Evolutionary conservation across 306 rosid genomes (phyloP), one percentile per base, ranked within the genome.

Genomic region (Leucaena leucocephala): DNA sequence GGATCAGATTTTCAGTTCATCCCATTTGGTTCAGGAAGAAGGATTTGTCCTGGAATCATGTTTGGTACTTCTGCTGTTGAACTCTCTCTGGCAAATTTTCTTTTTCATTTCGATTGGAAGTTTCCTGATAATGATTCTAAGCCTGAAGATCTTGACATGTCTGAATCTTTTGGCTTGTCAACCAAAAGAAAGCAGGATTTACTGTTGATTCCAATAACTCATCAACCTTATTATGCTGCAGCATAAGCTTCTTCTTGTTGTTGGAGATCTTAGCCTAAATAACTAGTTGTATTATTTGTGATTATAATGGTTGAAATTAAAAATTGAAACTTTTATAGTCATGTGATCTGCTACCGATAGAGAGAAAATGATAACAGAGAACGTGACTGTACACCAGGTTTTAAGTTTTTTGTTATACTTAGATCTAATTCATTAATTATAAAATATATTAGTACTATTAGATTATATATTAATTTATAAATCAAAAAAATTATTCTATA

Each of bases 41-140:
- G 83, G 36, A 48, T 63, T 0, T 49, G 78, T 34, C 48, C 74
- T 0, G 74, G 78, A 49, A 59, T 72, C 3, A 8, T 82, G 45
- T 80, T 84, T 59, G 82, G 74, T 19, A 42, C 50, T 46, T 57
- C 33, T 14, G 45, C 11, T 34, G 69, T 84, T 80, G 87, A 84
- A 77, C 45, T 71, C 44, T 52, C 68, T 17, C 43, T 84, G 7
- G 82, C 82, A 38, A 80, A 72, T 67, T 52, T 77, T 57, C 67
- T 84, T 42, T 80, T 80, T 15, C 87, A 84, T 72, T 80, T 84
- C 72, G 82, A 84, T 84, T 80, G 87, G 84, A 80, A 79, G 63
- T 2, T 84, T 71, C 68, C 73, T 50, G 5, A 65, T 69, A 78
- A 63, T 38, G 1, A 1, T 17, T 27, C 27, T 27, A 63, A 79